Evolutionary conservation across 2,329 filamentous ascomycete genomes (phyloP), one percentile per base, ranked within the genome.

Genomic region (Xylariaceae sp.): DNA sequence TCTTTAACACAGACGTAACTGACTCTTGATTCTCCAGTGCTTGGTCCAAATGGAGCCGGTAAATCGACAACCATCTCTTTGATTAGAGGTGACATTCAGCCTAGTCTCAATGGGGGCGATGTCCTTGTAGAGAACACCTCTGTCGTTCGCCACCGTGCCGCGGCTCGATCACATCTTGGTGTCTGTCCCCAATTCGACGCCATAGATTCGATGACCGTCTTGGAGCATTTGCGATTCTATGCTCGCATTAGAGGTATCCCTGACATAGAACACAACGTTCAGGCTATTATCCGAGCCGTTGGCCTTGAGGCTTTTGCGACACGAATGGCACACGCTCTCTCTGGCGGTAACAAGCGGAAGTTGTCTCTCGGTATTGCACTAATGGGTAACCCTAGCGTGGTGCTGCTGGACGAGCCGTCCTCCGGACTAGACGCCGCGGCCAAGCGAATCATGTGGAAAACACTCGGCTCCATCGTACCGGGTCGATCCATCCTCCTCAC

Each of bases 291-390:
- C n/a, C 78, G 82, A 42, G 92, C 92, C 1, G 92, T 96, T 1
- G 91, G 92, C 0, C 80, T 97, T 0, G 75, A 80, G 5, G 80
- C 82, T 0, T 96, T 92, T 75, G 78, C 83, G 2, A 79, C 84
- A 6, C 84, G 91, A 30, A 90, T 93, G 82, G 92, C 90, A 0
- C 81, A 83, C 57, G 88, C 89, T 51, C 81, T 97, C 0, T 93
- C 89, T 0, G 92, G 93, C 7, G 93, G 93, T 35, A 97, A 96
- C 76, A 95, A 95, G 77, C 82, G 92, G n/a, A 97, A 97, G 74
- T 78, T 97, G 1, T 90, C 86, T 15, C 81, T 97, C 0, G 92
- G 89, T 2, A 96, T 97, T 57, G 92, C 93, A 0, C 77, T 97
- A 1, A 96, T 96, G 82, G 93, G 92, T 3, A 96, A 97, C 67